phyloP scores from a whole-genome alignment of 768 basidiomycete species.

The Tubosaeta sp. region DNA sequence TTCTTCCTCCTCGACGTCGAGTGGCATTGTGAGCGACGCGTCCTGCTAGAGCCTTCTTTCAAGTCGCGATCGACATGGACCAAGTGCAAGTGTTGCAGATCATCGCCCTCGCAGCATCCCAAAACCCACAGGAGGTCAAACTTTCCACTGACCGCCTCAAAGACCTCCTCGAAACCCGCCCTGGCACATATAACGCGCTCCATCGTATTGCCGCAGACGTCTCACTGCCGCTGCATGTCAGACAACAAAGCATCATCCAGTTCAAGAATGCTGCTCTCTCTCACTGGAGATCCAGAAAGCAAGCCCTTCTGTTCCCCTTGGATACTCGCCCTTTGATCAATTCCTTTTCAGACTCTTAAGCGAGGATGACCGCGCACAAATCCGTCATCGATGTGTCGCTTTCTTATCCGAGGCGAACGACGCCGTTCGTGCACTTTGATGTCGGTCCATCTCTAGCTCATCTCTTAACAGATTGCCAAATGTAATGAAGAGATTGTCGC shows the following conservation, averaged over 20 bases:
- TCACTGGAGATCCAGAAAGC: slow-evolving; percentile 82
- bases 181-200: slow-evolving; percentile 67
- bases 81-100: slow-evolving; percentile 63
- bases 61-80: slow-evolving; percentile 22
- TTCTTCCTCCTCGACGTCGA: background rate
- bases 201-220: slow-evolving; percentile 67
- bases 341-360: slow-evolving; percentile 54
- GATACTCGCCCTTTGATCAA: slow-evolving; percentile 9
- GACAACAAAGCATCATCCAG: slow-evolving; percentile 82
- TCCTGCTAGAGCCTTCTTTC: slow-evolving; percentile 8
- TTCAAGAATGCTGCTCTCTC: slow-evolving; percentile 76
- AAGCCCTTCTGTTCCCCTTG: slow-evolving; percentile 16
- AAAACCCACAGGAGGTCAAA: slow-evolving; percentile 51
- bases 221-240: slow-evolving; percentile 57
- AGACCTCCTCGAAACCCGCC: slow-evolving; percentile 53
- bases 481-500: slow-evolving; percentile 72
- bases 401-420: slow-evolving; percentile 79
- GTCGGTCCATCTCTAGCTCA: slow-evolving; percentile 1
- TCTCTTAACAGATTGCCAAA: slow-evolving; percentile 52
- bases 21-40: slow-evolving; percentile 38
- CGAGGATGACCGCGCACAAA: slow-evolving; percentile 61
- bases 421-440: slow-evolving; percentile 43
- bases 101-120: slow-evolving; percentile 66
- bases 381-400: slow-evolving; percentile 58
- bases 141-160: slow-evolving; percentile 60